Conservation (phyloP, 1,284 basidiomycete species). For the Peniophora sp. region DNA sequence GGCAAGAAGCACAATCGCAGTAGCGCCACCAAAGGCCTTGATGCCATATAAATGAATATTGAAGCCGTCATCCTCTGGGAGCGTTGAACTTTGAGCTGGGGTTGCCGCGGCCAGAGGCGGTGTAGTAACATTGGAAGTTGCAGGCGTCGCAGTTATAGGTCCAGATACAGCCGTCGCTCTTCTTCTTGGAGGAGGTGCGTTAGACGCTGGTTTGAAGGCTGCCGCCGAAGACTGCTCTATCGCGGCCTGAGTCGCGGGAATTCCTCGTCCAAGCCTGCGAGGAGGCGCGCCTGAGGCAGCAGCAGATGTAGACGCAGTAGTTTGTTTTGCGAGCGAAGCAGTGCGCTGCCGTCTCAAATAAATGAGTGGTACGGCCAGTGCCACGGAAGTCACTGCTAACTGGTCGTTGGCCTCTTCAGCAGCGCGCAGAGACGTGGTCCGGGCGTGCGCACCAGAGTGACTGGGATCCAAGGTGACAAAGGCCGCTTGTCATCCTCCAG, state of each 20-base stretch:
- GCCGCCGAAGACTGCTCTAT: not conserved
- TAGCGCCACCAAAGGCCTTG: constrained; percentile 40
- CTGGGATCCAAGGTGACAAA: constrained; percentile 18
- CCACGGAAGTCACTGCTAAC: constrained; percentile 29
- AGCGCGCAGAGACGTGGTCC: not conserved
- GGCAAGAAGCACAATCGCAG: constrained; percentile 26
- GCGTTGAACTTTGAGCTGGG: not conserved
- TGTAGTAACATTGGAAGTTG: constrained; percentile 1
- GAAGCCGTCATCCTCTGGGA: constrained; percentile 17
- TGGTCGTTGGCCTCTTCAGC: constrained; percentile 9
- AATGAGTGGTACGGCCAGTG: constrained; percentile 25
- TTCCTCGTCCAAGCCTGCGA: constrained; percentile 4
- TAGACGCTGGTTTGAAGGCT: not conserved
- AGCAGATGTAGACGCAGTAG: constrained; percentile 17
- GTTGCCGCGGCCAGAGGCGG: constrained; percentile 10
- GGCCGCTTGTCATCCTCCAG: constrained; percentile 10
- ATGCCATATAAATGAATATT: constrained; percentile 31
- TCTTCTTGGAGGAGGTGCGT: not conserved
- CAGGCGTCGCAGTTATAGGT: not conserved
- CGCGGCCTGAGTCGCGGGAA: not conserved
- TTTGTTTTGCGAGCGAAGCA: constrained; percentile 8
- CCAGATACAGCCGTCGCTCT: not conserved
- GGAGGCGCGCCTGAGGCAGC: constrained; percentile 15
- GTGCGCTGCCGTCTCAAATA: constrained; percentile 25
- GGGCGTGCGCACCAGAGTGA: constrained; percentile 16